Base-by-base conservation (phyloP, 2,329 filamentous ascomycete species). In the Emericellopsis cladophorae region DNA sequence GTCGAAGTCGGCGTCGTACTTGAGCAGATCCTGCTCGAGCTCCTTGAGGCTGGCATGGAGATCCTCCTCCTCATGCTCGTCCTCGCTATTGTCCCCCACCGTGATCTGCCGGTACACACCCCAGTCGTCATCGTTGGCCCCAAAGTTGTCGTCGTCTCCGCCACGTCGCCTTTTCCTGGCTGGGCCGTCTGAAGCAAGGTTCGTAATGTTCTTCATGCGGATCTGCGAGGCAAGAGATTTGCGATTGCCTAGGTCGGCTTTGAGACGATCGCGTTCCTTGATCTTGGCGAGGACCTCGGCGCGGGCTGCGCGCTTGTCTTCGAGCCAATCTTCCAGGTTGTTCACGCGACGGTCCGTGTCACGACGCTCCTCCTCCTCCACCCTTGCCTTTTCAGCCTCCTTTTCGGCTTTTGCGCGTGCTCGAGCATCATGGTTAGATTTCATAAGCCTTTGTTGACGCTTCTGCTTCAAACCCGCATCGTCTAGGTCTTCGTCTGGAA, bases 71-170 rank as follows among this genome's bases (percentile, higher is more conserved):
- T 94, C 89, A 39, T 94, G 88, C 52, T 90, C 84, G 49, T 95
- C 89, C 46, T 92, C 86, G 54, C 83, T 86, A 49, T 72, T 72
- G 7, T 84, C 82, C 39, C 87, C 88, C 1, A 84, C 87, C 2
- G 87, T 85, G 43, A 96, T 93, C 33, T 86, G 86, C 40, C 92
- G 81, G 61, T 98, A 98, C 12, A 98, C 87, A 43, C 87, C 87
- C 92, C 92, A 98, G 59, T 98, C 92, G 43, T 93, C 89, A 54
- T 98, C 92, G 58, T 98, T 90, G 39, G 89, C 89, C 42, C 92
- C 92, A 55, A 98, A 98, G 45, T 86, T 88, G 56, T 98, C 92
- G 52, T 98, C 92, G 55, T 96, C 90, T 4, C 82, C 85, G 7
- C 87, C 88, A 15, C 89, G 79, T 12, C 87, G 72, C 42, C 90